Evolutionary conservation across 1,284 basidiomycete genomes (phyloP), one percentile per base, ranked within the genome.

Genomic region (Marasmius sp.): DNA sequence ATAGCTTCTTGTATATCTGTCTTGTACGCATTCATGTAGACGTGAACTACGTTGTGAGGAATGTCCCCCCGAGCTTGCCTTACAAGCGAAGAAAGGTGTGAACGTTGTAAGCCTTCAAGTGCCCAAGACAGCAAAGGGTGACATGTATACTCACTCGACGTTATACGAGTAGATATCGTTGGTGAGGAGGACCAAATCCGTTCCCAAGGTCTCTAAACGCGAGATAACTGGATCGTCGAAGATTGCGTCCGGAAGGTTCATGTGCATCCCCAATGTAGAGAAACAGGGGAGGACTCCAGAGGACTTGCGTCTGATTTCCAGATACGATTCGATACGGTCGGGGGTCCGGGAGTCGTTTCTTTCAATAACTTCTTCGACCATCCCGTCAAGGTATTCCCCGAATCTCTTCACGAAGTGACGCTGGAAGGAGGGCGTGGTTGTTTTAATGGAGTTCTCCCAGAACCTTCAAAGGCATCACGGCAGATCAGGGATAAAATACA

Each of bases 131-230:
- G 18, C 2, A 14, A 14, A 14, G 3, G 6, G 43, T 6, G 43
- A 3, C 43, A 45, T 4, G 43, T 14, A 14, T 45, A 45, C 43
- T 14, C 18, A 45, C 63, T 81, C 79, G 18, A 75, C 63, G 14
- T 73, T 73, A 61, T 79, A 81, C 1, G 80, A 81, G 58, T 65
- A 66, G 27, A 78, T 66, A 61, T 78, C 76, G 56, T 71, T 71
- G 18, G 51, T 59, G 27, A 69, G 48, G 22, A 63, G 56, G 16
- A 68, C 52, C 54, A 73, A 59, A 50, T 73, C 72, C 22, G 66
- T 62, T 33, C 39, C 49, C 39, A 22, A 27, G 10, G 16, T 16
- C 16, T 20, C 45, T 39, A 74, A 60, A 3, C 66, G 59, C 16
- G 54, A 52, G 41, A 78, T 69, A 22, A 67, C 58, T 11, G 71